Evolutionary conservation across 1,284 basidiomycete species (phyloP).

Genomic region (Tetrapyrgos nigripes): DNA sequence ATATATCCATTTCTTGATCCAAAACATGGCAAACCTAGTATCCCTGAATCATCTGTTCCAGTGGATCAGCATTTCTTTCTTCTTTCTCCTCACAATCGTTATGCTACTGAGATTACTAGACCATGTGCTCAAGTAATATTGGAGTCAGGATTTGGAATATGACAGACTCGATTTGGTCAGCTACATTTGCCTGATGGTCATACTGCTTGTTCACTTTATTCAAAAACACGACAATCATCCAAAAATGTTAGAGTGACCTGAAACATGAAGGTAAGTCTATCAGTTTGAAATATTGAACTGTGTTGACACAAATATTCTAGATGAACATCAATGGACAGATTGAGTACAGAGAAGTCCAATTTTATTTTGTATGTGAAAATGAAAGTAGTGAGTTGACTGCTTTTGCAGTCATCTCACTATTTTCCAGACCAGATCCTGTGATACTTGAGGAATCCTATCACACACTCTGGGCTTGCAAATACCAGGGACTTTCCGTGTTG

Average conservation of each 20-base stretch:
- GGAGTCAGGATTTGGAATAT: background rate
- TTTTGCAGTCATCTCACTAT: slow-evolving; percentile 27
- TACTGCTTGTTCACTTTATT: slow-evolving; percentile 31
- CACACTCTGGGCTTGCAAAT: slow-evolving; percentile 27
- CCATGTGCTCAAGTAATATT: background rate
- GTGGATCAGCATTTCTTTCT: too few species aligned
- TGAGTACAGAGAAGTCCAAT: slow-evolving; percentile 25
- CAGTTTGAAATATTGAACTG: background rate
- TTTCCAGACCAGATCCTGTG: slow-evolving; percentile 18
- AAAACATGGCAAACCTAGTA: background rate
- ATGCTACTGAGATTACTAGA: background rate
- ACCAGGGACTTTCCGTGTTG: slow-evolving; percentile 21
- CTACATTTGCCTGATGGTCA: slow-evolving; percentile 35
- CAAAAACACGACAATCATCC: slow-evolving; percentile 16
- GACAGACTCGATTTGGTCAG: slow-evolving; percentile 29
- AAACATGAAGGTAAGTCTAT: slow-evolving; percentile 29
- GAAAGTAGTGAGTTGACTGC: background rate
- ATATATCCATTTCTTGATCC: slow-evolving; percentile 22
- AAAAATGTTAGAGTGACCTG: slow-evolving; percentile 23
- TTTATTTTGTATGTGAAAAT: slow-evolving; percentile 20
- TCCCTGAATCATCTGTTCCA: too few species aligned
- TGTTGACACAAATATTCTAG: background rate
- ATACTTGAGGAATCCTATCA: slow-evolving; percentile 16
- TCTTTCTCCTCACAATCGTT: too few species aligned
- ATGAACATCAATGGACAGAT: slow-evolving; percentile 6